These are phyloP conservation scores for Metrosideros polymorpha DNA, from an alignment of 441 rosid genomes.

Conservation along the genomic window DNA sequence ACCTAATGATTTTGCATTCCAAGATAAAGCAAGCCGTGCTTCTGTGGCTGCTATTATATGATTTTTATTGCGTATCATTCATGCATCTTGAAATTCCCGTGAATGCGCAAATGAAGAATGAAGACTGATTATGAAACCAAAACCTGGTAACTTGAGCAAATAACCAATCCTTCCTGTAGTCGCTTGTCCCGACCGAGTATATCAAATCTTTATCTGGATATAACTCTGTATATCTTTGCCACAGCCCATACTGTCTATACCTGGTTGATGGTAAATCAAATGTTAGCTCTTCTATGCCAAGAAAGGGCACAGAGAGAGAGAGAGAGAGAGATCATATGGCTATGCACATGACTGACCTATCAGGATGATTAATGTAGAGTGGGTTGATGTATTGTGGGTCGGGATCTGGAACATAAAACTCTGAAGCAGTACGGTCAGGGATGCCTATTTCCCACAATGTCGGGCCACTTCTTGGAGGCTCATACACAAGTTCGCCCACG, in stretches of 20 bases:
- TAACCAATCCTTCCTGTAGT: constrained; percentile 48
- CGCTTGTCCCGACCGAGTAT: constrained; percentile 31
- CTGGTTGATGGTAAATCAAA: constrained; percentile 9
- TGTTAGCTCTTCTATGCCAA: not conserved
- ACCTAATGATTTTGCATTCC: not conserved
- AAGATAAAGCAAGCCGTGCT: not conserved
- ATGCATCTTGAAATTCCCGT: not conserved
- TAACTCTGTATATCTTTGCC: constrained; percentile 53
- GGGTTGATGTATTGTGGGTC: constrained; percentile 57
- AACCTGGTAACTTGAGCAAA: constrained; percentile 50
- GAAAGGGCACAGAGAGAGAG: not conserved
- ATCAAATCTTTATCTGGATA: constrained; percentile 42
- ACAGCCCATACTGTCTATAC: constrained; percentile 64
- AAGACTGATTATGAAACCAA: not conserved
- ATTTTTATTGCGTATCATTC: not conserved
- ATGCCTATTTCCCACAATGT: constrained; percentile 87
- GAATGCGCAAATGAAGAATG: not conserved
- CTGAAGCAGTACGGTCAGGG: constrained; percentile 80
- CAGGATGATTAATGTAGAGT: constrained; percentile 66
- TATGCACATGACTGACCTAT: constrained; percentile 31
- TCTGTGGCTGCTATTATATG: not conserved
- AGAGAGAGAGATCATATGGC: not conserved
- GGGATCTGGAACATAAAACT: constrained; percentile 72
- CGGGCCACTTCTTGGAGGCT: constrained; percentile 77
- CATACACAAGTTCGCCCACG: constrained; percentile 41